These are phyloP conservation scores for Actinomucor elegans DNA, from an alignment of 371 early-diverging fungal genomes.

Conservation along the genomic window DNA sequence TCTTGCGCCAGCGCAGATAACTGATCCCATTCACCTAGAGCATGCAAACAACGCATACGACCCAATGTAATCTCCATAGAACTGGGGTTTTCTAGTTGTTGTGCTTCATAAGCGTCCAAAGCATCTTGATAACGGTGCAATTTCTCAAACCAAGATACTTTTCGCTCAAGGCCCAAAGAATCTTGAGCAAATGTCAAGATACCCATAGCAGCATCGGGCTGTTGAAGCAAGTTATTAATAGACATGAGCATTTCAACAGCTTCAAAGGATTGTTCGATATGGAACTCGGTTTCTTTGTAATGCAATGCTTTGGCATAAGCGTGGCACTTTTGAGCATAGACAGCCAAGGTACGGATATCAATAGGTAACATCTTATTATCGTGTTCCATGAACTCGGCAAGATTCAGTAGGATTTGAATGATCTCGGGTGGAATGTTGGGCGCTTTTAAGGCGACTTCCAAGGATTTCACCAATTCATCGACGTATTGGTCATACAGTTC, in stretches of 20 bases:
- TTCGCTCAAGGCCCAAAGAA: conserved; percentile 81
- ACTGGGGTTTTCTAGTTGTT: conserved; percentile 76
- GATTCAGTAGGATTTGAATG: conserved; percentile 86
- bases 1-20: conserved; percentile 81
- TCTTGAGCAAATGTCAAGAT: conserved; percentile 90
- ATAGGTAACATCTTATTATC: conserved; percentile 95
- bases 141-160: conserved; percentile 95
- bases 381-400: conserved; percentile 98
- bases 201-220: conserved; percentile 96
- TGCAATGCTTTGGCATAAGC: conserved; percentile 96
- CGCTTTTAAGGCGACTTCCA: conserved; percentile 86
- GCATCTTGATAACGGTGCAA: conserved; percentile 96
- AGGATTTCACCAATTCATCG: conserved; percentile 84
- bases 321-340: conserved; percentile 92
- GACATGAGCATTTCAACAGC: conserved; percentile 93
- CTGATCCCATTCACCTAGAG: conserved; percentile 93
- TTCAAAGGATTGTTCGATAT: conserved; percentile 79
- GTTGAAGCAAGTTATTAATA: conserved; percentile 94
- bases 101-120: conserved; percentile 82
- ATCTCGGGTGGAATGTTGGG: conserved; percentile 91
- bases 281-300: conserved; percentile 96
- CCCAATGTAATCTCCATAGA: conserved; percentile 79
- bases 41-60: conserved; percentile 92
- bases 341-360: conserved; percentile 86
- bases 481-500: conserved; percentile 90